Evolutionary conservation across 192 early-diverging fungal species (phyloP), one percentile per base, ranked within the genome.

Genomic region (Gonapodya prolifera): DNA sequence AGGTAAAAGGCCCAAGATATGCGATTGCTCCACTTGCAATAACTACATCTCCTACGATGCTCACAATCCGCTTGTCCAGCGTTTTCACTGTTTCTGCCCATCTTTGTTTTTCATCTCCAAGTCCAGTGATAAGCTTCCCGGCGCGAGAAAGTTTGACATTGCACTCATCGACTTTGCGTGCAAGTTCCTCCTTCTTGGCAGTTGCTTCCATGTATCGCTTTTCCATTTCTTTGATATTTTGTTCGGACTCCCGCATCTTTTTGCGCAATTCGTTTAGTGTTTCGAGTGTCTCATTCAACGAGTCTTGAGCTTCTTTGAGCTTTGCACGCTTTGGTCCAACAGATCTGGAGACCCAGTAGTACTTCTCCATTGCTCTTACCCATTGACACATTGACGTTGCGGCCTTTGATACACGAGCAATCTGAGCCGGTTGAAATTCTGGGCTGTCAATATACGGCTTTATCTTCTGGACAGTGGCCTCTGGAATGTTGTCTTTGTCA

Each of bases 391-490:
- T 77, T 36, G 86, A 86, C 76, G 87, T 86, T 2, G 88, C 88
- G 0, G 88, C 88, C 0, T 86, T 88, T 1, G 88, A 89, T 0
- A 86, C 88, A 70, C 79, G 86, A 70, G 83, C 82, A 35, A 89
- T 84, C 77, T 88, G 85, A n/a, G 87, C 88, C 2, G 88, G 88
- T 77, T 87, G 84, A 77, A 89, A 89, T 77, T 89, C 88, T 0
- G 88, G 88, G 69, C 88, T 86, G 61, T 89, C 88, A 35, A 88
- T 89, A 77, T 89, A 89, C 69, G 86, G 86, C 16, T 81, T 78
- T 16, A 86, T 80, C 69, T 88, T 89, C n/a, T 80, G 76, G 70
- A 88, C 88, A 85, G 88, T 89, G 73, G 88, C 86, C 70, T 76
- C 79, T 69, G 79, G 77, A 31, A 89, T 88, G 79, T 89, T 89